phyloP scores from a whole-genome alignment of 2,329 filamentous ascomycete genomes.

The Diaporthe vaccinii region DNA sequence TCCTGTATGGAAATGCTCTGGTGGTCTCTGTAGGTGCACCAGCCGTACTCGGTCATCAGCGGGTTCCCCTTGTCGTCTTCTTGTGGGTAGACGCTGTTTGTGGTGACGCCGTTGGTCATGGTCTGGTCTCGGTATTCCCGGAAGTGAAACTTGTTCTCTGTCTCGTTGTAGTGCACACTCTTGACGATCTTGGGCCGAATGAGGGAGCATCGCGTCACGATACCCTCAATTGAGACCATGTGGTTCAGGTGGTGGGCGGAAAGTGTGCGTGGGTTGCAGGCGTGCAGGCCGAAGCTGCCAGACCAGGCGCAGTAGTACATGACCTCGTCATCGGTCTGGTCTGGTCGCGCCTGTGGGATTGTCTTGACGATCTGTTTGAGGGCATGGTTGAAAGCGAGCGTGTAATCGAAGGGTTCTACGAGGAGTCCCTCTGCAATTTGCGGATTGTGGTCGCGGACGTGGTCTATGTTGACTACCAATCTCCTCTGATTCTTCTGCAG shows the following conservation, averaged over 20 bases:
- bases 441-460: conserved; percentile 87
- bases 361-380: conserved; percentile 90
- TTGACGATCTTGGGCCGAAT: conserved; percentile 98
- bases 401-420: conserved; percentile 88
- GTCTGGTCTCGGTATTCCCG: conserved; percentile 96
- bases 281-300: conserved; percentile 93
- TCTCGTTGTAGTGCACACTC: conserved; percentile 96
- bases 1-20: conserved; percentile 99
- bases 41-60: conserved; percentile 94
- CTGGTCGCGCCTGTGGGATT: conserved; percentile 79
- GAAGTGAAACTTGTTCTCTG: conserved; percentile 86
- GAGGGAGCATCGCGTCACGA: conserved; percentile 95
- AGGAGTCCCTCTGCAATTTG: conserved; percentile 86
- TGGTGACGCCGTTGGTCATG: conserved; percentile 92
- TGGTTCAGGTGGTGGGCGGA: conserved; percentile 91
- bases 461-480: conserved; percentile 84
- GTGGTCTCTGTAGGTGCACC: conserved; percentile 95
- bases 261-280: conserved; percentile 94
- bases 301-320: conserved; percentile 98
- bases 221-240: conserved; percentile 97
- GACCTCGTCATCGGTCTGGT: conserved; percentile 82
- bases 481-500: conserved; percentile 76
- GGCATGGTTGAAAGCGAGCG: conserved; percentile 88
- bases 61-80: conserved; percentile 95
- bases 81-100: conserved; percentile 92